phyloP scores from a whole-genome alignment of 768 basidiomycete species.

The Tubosaeta brunneosetosa region DNA sequence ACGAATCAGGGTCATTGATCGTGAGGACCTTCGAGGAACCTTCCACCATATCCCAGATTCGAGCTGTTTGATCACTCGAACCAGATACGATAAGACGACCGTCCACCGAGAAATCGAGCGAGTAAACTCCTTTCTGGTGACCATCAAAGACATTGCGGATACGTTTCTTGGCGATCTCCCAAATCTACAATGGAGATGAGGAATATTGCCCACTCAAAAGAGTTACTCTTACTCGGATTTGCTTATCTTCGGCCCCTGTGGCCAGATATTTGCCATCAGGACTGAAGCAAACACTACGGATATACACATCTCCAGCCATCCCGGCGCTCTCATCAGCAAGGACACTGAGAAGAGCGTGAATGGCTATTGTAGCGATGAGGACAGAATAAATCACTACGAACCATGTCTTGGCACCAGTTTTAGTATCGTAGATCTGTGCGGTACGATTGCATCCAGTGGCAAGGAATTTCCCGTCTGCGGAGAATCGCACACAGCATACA shows the following conservation, averaged over 20 bases:
- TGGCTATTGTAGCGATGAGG: slow-evolving; percentile 3
- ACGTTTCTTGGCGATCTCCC: slow-evolving; percentile 80
- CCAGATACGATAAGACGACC: slow-evolving; percentile 86
- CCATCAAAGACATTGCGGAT: slow-evolving; percentile 82
- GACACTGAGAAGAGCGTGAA: slow-evolving; percentile 42
- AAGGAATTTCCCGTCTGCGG: slow-evolving; percentile 86
- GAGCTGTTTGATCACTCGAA: slow-evolving; percentile 69
- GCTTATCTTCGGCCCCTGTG: slow-evolving; percentile 86
- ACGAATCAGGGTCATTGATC: slow-evolving; percentile 46
- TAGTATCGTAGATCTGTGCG: slow-evolving; percentile 92
- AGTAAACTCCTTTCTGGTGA: slow-evolving; percentile 91
- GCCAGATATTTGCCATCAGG: slow-evolving; percentile 69
- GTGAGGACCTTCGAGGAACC: slow-evolving; percentile 32
- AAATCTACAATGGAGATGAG: slow-evolving; percentile 54
- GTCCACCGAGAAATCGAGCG: slow-evolving; percentile 86
- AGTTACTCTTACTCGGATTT: slow-evolving; percentile 65
- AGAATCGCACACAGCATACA: slow-evolving; percentile 90
- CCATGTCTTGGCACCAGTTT: slow-evolving; percentile 83
- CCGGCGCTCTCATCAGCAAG: slow-evolving; percentile 68
- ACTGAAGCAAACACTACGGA: slow-evolving; percentile 77
- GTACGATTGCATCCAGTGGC: slow-evolving; percentile 97
- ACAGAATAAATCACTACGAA: slow-evolving; percentile 33
- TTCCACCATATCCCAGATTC: slow-evolving; percentile 62
- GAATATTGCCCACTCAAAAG: not conserved
- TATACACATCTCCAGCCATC: slow-evolving; percentile 82